phyloP scores from a whole-genome alignment of 2,329 filamentous ascomycete species.

The Calonectria leucothoes region DNA sequence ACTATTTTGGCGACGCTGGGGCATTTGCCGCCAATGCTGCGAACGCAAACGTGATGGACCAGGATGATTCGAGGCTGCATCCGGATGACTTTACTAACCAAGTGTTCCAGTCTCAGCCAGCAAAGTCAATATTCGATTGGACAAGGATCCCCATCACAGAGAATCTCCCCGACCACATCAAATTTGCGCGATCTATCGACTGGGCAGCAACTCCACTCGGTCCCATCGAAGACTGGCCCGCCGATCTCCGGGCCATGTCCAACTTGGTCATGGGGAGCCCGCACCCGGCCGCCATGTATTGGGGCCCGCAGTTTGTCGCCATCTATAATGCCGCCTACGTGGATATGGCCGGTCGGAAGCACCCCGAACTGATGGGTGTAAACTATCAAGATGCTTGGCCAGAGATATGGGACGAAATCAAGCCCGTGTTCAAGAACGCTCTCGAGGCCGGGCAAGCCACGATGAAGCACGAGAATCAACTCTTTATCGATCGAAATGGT shows the following conservation, averaged over 20 bases:
- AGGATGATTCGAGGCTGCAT: conserved; percentile 44
- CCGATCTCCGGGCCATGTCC: conserved; percentile 80
- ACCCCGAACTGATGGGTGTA: conserved; percentile 80
- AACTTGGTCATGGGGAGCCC: conserved; percentile 86
- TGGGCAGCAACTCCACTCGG: conserved; percentile 81
- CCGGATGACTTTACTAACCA: conserved; percentile 57
- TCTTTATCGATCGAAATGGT: conserved; percentile 77
- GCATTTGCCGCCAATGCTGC: conserved; percentile 23
- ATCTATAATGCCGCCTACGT: conserved; percentile 83
- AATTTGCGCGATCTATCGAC: conserved; percentile 76
- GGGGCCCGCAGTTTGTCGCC: conserved; percentile 75
- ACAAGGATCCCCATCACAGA: conserved; percentile 75
- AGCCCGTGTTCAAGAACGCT: conserved; percentile 75
- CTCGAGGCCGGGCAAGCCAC: conserved; percentile 79
- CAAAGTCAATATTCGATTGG: conserved; percentile 79
- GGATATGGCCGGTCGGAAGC: conserved; percentile 79
- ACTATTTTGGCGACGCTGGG: conserved; percentile 57
- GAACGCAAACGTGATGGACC: conserved; percentile 36
- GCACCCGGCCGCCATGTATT: conserved; percentile 82
- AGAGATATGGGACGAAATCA: conserved; percentile 80
- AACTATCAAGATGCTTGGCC: conserved; percentile 76
- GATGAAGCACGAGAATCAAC: conserved; percentile 85
- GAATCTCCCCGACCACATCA: conserved; percentile 76
- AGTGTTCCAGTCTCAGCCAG: conserved; percentile 50
- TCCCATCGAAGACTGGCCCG: conserved; percentile 78